These are phyloP conservation scores for Corinectria fuckeliana DNA, from an alignment of 2,329 filamentous ascomycete species.

Conservation along the genomic window DNA sequence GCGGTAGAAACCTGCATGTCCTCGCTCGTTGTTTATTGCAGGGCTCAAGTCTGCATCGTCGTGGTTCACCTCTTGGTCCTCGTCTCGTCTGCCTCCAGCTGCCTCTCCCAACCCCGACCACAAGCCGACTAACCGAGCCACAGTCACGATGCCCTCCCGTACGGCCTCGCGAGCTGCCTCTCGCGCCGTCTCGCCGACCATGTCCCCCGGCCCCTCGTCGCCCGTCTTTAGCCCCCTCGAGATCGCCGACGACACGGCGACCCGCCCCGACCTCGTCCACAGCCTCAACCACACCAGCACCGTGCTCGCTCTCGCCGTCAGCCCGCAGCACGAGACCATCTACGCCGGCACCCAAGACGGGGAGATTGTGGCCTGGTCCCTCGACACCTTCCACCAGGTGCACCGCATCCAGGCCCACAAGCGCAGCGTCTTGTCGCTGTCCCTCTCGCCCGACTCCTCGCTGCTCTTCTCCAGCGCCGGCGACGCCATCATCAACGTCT, in stretches of 20 bases:
- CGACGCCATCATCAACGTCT: conserved; percentile 93
- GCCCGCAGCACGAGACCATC: conserved; percentile 77
- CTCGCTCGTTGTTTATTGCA: not conserved
- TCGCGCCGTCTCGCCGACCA: conserved; percentile 29
- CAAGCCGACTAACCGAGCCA: conserved; percentile 18
- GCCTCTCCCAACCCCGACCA: not conserved
- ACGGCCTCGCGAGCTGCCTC: conserved; percentile 33
- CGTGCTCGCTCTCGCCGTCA: conserved; percentile 83
- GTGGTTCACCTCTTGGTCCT: not conserved
- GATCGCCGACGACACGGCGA: conserved; percentile 31
- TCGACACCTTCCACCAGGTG: conserved; percentile 84
- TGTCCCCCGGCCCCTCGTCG: conserved; percentile 32
- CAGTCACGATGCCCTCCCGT: conserved; percentile 33
- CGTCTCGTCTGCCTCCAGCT: not conserved
- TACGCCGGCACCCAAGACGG: conserved; percentile 94
- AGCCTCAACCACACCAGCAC: conserved; percentile 78
- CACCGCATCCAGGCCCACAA: conserved; percentile 86
- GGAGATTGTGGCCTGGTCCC: conserved; percentile 89
- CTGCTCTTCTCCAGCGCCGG: conserved; percentile 92
- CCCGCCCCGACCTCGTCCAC: conserved; percentile 71
- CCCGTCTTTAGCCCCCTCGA: conserved; percentile 36
- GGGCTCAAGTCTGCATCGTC: not conserved
- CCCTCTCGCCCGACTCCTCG: conserved; percentile 74
- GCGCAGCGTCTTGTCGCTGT: conserved; percentile 86
- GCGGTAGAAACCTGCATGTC: conserved; percentile 7